Base-by-base conservation (phyloP, 306 rosid genomes). In the Vachellia collinsii region DNA sequence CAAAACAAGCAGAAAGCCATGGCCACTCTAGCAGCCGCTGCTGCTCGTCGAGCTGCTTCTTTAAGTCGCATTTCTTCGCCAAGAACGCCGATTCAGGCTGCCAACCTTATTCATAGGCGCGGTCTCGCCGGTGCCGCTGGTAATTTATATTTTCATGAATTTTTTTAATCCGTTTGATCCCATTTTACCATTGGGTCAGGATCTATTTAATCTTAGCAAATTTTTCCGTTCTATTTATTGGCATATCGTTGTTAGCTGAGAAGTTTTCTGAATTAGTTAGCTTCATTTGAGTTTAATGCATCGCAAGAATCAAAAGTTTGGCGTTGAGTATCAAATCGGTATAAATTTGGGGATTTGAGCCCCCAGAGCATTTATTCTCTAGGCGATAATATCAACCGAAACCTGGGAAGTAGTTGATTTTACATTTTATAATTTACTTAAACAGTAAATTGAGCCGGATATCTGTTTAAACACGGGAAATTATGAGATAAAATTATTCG, bases 21-120 rank as follows among this genome's bases (percentile, higher is more conserved):
- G 99, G 93, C 97, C 43, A 84, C 93, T 56, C 38, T 93, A 63
- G 91, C 90, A 72, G 91, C 91, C 22, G 82, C 89, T 5, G 95
- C 89, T 44, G 97, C 84, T 68, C 97, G 98, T 66, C 91, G 84
- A 87, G 91, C 94, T 48, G 94, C 90, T 41, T 83, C 87, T 72
- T 76, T 92, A 8, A 71, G 77, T 48, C 94, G 94, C 20, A 23
- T 88, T 53, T 85, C 98, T 39, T 42, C 91, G 34, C 64, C 88
- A 29, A 90, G 83, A 58, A 44, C 83, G 0, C 79, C 90, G 16
- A 51, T 84, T 76, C 94, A 78, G 82, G 68, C 88, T n/a, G 23
- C 89, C 58, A 83, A 54, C 36, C 84, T 89, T 48, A 66, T 92
- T 83, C 94, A 85, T 36, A 88, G 91, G 39, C 99, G 99, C 13